A percentile compares a stretch with the other conserved stretches of the same genome.
These are phyloP conservation scores for Helichrysum umbraculigerum DNA, from an alignment of 129 eudicot species.

Conservation along the genomic window DNA sequence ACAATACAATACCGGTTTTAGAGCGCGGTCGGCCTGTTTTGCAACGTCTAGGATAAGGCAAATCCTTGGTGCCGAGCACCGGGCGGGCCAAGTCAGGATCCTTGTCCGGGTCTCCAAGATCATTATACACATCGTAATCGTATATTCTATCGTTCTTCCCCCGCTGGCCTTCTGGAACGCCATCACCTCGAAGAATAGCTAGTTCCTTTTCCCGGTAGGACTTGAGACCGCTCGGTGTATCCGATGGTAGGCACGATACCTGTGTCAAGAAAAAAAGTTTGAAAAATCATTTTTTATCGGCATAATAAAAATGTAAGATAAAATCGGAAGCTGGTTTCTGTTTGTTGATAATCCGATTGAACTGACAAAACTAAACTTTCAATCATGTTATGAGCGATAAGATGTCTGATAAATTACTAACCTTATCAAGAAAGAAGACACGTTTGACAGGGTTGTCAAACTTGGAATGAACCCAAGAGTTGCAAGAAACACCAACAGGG, in stretches of 20 bases:
- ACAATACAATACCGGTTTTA: slow-evolving; percentile 23
- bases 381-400: no score
- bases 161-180: slow-evolving; percentile 45
- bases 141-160: slow-evolving; percentile 58
- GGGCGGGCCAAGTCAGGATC: slow-evolving; percentile 52
- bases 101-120: slow-evolving; percentile 59
- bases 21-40: slow-evolving; percentile 71
- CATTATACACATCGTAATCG: slow-evolving; percentile 81
- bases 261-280: neutral
- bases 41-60: slow-evolving; percentile 87
- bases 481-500: slow-evolving; percentile 26
- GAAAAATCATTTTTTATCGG: neutral
- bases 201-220: slow-evolving; percentile 54
- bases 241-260: slow-evolving; percentile 61
- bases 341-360: neutral
- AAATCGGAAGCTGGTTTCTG: neutral
- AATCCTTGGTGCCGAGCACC: slow-evolving; percentile 62
- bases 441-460: slow-evolving; percentile 39
- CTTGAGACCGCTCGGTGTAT: slow-evolving; percentile 65
- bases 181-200: slow-evolving; percentile 53
- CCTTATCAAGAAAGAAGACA: slow-evolving; percentile 75
- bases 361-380: neutral
- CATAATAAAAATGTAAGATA: neutral
- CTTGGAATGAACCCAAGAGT: slow-evolving; percentile 75
- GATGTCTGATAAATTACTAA: neutral